These are phyloP conservation scores for Talaromyces stipitatus DNA, from an alignment of 495 filamentous ascomycete species.

Conservation along the genomic window DNA sequence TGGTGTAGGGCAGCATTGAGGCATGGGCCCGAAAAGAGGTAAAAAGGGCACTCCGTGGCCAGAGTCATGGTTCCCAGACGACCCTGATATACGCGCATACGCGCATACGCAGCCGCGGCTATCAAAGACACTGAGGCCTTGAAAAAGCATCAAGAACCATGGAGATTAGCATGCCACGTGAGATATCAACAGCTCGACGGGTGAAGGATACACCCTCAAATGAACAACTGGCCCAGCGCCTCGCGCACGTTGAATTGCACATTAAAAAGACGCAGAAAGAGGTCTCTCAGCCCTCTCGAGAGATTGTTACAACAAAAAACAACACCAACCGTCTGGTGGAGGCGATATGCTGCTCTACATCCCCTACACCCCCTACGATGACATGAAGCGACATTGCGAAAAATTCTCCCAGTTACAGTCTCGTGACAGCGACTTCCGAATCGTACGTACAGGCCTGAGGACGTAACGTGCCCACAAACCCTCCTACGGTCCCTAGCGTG, in stretches of 20 bases:
- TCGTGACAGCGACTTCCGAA: not conserved
- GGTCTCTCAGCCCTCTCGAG: not conserved
- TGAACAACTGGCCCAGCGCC: not conserved
- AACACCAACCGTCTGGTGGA: not conserved
- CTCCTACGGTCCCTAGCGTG: not conserved
- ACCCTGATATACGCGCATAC: conserved; percentile 2
- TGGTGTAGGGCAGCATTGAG: too few species aligned
- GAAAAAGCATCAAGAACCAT: not conserved
- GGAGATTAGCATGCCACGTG: not conserved
- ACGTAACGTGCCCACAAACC: not conserved
- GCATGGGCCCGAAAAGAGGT: too few species aligned
- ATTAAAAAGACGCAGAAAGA: conserved; percentile 1
- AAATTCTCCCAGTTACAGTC: not conserved
- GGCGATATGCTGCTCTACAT: not conserved
- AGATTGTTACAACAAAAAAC: not conserved
- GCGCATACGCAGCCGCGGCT: not conserved
- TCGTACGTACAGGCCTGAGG: not conserved
- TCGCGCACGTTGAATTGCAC: not conserved
- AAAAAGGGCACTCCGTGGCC: too few species aligned
- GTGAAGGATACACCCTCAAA: not conserved
- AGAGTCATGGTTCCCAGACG: not conserved
- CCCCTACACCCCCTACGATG: too few species aligned
- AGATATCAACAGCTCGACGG: not conserved
- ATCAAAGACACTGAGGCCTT: not conserved
- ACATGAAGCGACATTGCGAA: not conserved